These are phyloP conservation scores for Peterozyma xylosa DNA, from an alignment of 805 yeast genomes.

Conservation along the genomic window DNA sequence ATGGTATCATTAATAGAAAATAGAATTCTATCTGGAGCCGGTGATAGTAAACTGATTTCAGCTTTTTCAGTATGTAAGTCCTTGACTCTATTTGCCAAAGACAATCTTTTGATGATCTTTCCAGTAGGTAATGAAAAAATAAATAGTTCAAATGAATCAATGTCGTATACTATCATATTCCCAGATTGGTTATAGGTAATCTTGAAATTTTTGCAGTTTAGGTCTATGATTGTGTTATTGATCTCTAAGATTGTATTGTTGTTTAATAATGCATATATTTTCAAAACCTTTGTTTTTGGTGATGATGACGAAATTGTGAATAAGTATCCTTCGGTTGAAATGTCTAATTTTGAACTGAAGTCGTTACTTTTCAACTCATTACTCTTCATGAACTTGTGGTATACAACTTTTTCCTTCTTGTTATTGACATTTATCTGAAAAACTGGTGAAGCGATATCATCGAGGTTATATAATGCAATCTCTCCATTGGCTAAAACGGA, in stretches of 20 bases:
- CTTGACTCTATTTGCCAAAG: conserved; percentile 15
- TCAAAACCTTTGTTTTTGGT: conserved; percentile 9
- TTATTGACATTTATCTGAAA: conserved; percentile 18
- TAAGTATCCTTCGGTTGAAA: conserved; percentile 6
- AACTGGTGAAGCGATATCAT: conserved; percentile 11
- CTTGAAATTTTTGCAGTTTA: conserved; percentile 5
- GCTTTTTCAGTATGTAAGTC: conserved; percentile 13
- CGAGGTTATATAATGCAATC: conserved; percentile 13
- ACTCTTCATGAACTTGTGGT: conserved; percentile 6
- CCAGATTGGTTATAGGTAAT: conserved; percentile 21
- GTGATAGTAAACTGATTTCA: conserved; percentile 28
- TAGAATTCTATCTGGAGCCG: conserved; percentile 39
- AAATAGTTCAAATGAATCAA: conserved; percentile 12
- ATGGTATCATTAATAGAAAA: conserved; percentile 31
- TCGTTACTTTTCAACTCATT: not conserved
- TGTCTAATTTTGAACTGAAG: not conserved
- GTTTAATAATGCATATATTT: conserved; percentile 18
- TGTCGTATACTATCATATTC: conserved; percentile 18
- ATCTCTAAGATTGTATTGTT: conserved; percentile 19
- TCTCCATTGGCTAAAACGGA: conserved; percentile 23
- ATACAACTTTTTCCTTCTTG: conserved; percentile 14
- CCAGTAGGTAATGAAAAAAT: conserved; percentile 23
- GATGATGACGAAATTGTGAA: conserved; percentile 7
- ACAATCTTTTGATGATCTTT: conserved; percentile 20
- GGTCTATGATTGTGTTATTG: conserved; percentile 17